Conservation (phyloP, 768 basidiomycete genomes). For the Suillus cothurnatus region DNA sequence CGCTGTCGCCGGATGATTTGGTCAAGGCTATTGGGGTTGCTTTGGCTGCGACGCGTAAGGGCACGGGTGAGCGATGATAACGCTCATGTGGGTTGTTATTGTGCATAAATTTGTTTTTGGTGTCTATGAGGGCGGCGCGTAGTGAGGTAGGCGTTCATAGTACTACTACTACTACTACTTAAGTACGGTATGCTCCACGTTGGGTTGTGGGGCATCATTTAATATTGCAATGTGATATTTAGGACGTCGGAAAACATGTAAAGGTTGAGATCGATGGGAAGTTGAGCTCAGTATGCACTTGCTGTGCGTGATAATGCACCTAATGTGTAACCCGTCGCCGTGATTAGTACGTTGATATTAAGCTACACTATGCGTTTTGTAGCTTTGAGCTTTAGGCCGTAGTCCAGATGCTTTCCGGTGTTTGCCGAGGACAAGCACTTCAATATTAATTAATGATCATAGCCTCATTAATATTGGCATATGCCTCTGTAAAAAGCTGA, state of each 20-base stretch:
- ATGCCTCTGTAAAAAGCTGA: too few species aligned
- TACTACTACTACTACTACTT: conserved; percentile 2
- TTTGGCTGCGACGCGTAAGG: conserved; percentile 18
- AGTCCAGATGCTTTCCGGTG: too few species aligned
- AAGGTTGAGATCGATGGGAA: not conserved
- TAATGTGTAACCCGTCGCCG: too few species aligned
- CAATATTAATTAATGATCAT: too few species aligned
- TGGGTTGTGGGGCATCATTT: not conserved
- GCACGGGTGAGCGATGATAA: not conserved
- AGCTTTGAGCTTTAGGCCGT: too few species aligned
- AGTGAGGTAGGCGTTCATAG: not conserved
- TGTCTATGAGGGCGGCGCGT: not conserved
- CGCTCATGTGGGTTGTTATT: not conserved
- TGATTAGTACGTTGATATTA: too few species aligned
- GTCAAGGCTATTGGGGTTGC: conserved; percentile 26
- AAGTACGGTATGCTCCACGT: not conserved
- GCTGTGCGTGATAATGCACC: not conserved
- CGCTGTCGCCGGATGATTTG: conserved; percentile 24
- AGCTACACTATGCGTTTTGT: too few species aligned
- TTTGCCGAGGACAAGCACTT: too few species aligned
- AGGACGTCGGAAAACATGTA: not conserved
- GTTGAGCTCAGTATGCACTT: not conserved
- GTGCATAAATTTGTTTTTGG: not conserved
- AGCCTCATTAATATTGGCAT: too few species aligned
- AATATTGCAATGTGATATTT: not conserved